Evolutionary conservation across 2,329 filamentous ascomycete species (phyloP).

Genomic region (Exserohilum rostratum): DNA sequence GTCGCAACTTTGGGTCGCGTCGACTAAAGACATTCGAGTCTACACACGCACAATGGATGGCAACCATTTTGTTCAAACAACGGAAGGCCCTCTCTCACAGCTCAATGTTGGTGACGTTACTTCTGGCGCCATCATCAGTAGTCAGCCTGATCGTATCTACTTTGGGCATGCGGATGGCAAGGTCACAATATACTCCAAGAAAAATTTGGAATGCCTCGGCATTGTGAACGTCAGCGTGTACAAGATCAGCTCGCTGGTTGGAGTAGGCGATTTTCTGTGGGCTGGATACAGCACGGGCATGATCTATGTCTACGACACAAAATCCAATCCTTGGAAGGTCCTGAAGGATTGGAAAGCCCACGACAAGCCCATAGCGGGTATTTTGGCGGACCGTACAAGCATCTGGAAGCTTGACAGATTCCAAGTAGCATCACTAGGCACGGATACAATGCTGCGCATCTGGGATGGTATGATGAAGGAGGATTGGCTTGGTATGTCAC

Average conservation of each 20-base stretch:
- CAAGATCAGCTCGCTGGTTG: conserved; percentile 88
- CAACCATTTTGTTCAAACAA: conserved; percentile 74
- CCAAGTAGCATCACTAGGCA: conserved; percentile 85
- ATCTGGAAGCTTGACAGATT: conserved; percentile 83
- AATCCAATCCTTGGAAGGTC: conserved; percentile 80
- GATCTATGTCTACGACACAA: conserved; percentile 90
- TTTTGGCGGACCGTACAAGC: conserved; percentile 79
- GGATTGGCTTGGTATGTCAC: conserved; percentile 76
- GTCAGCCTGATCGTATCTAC: conserved; percentile 79
- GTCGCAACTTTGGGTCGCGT: conserved; percentile 84
- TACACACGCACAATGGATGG: conserved; percentile 76
- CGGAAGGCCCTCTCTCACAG: conserved; percentile 72
- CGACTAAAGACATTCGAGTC: conserved; percentile 84
- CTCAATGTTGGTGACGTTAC: conserved; percentile 84
- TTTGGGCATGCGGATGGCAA: conserved; percentile 94
- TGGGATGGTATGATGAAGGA: conserved; percentile 96
- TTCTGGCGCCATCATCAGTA: conserved; percentile 76
- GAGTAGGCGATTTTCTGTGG: conserved; percentile 85
- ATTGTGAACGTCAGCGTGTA: conserved; percentile 88
- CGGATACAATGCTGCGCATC: conserved; percentile 79
- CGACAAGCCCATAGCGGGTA: conserved; percentile 77
- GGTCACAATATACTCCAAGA: conserved; percentile 86
- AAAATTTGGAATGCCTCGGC: conserved; percentile 76
- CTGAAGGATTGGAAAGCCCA: conserved; percentile 97
- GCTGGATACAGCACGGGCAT: conserved; percentile 93